phyloP scores from a whole-genome alignment of 352 stramenopile species.

The Ophiocytium majus region DNA sequence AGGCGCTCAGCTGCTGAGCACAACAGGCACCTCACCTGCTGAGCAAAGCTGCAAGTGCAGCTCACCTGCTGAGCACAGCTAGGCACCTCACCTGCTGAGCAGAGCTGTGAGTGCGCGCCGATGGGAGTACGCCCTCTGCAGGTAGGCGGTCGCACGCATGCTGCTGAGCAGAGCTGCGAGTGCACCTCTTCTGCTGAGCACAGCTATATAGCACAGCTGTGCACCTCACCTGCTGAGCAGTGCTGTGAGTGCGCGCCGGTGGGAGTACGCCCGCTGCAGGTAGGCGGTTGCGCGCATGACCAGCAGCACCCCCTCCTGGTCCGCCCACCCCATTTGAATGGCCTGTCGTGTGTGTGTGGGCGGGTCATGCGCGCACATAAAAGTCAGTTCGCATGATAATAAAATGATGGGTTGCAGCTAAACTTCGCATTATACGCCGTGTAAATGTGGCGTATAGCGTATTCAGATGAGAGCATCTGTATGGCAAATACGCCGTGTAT shows the following conservation, averaged over 20 bases:
- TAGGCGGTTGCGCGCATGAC: conserved; percentile 58
- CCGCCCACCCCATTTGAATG: conserved; percentile 46
- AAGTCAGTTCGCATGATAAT: too few species aligned
- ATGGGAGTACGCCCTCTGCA: conserved; percentile 55
- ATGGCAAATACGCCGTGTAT: too few species aligned
- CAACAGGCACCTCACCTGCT: conserved; percentile 45
- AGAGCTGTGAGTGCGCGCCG: conserved; percentile 25
- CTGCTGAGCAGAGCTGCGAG: conserved; percentile 46
- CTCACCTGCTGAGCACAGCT: conserved; percentile 43
- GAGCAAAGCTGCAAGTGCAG: conserved; percentile 42
- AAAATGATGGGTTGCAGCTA: too few species aligned
- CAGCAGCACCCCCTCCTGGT: conserved; percentile 57
- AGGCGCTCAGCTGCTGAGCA: too few species aligned
- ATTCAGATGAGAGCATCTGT: too few species aligned
- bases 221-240: conserved; percentile 37
- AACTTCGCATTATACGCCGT: too few species aligned
- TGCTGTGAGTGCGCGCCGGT: conserved; percentile 31
- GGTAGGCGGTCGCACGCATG: conserved; percentile 53
- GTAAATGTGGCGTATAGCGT: too few species aligned
- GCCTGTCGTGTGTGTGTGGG: too few species aligned
- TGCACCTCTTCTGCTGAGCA: conserved; percentile 37
- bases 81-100: conserved; percentile 32
- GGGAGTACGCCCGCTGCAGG: conserved; percentile 55
- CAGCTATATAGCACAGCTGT: too few species aligned
- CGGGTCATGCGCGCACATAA: too few species aligned